A percentile compares a stretch with the other conserved stretches of the same genome.
phyloP scores from a whole-genome alignment of 371 early-diverging fungal genomes.

The Funneliformis caledonium region DNA sequence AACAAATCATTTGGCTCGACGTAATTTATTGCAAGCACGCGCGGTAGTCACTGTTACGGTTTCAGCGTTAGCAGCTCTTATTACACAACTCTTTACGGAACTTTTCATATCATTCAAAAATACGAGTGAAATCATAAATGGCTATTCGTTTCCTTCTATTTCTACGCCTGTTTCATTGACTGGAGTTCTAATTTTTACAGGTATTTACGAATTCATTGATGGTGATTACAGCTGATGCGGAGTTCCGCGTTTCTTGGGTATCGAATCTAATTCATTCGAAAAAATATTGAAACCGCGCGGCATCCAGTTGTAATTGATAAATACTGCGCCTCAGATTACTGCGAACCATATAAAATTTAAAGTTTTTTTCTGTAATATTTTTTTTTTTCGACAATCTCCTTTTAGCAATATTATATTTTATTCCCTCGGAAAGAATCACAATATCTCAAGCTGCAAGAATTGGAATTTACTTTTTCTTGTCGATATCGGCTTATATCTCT shows the following conservation, averaged over 20 bases:
- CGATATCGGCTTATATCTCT: background rate
- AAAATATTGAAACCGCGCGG: background rate
- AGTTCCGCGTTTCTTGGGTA: background rate
- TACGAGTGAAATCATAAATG: no score
- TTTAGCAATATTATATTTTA: conserved; percentile 5
- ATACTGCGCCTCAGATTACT: background rate
- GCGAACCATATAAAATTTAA: no score
- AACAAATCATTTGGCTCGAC: background rate
- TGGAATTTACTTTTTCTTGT: background rate
- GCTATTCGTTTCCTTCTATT: background rate
- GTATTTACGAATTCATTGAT: background rate
- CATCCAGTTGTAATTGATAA: background rate
- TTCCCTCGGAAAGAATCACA: background rate
- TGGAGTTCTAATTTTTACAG: background rate
- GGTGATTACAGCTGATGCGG: background rate
- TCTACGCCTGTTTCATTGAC: background rate
- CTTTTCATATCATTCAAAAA: background rate
- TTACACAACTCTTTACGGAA: background rate
- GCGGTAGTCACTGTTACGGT: background rate
- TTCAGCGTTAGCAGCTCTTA: background rate
- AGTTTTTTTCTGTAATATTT: background rate
- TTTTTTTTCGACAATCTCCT: background rate
- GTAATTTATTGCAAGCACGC: conserved; percentile 11
- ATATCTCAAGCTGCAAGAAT: conserved; percentile 1
- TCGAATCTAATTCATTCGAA: background rate